A percentile compares a stretch with the other conserved stretches of the same genome.
phyloP scores from a whole-genome alignment of 2,329 filamentous ascomycete genomes.

The Fusarium sp. region DNA sequence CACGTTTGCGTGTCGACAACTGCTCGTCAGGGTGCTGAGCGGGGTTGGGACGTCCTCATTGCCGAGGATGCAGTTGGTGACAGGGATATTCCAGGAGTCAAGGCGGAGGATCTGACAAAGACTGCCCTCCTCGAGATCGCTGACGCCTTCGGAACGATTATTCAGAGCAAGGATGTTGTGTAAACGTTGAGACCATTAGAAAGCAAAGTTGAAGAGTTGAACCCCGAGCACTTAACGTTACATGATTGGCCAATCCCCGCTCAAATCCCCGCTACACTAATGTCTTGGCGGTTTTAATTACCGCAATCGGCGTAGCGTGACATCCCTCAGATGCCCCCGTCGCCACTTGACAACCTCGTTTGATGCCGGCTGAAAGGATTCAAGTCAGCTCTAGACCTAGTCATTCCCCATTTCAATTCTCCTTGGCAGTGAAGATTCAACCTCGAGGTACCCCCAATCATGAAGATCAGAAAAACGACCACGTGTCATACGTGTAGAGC shows the following conservation, averaged over 20 bases:
- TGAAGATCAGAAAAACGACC: conserved; percentile 41
- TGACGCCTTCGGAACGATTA: conserved; percentile 72
- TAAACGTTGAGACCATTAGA: conserved; percentile 12
- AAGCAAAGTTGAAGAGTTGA: neutral
- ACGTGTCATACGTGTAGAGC: conserved; percentile 44
- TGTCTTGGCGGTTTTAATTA: conserved; percentile 7
- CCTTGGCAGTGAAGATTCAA: too few species aligned
- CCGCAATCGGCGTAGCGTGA: neutral
- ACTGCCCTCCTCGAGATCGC: conserved; percentile 68
- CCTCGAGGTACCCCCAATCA: neutral
- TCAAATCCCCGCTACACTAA: neutral
- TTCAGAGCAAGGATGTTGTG: conserved; percentile 51
- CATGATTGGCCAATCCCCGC: neutral
- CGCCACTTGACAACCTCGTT: neutral
- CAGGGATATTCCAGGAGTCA: conserved; percentile 72
- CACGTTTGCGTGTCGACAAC: conserved; percentile 75
- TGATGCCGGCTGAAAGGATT: neutral
- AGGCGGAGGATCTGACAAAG: conserved; percentile 64
- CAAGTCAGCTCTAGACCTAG: neutral
- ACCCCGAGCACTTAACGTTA: neutral
- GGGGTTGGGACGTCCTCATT: conserved; percentile 72
- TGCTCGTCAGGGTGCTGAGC: conserved; percentile 68
- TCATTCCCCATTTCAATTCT: neutral
- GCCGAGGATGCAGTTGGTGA: conserved; percentile 73
- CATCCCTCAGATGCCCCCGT: too few species aligned